Evolutionary conservation across 345 rosid genomes (phyloP).

Genomic region (Citrus unshiu): DNA sequence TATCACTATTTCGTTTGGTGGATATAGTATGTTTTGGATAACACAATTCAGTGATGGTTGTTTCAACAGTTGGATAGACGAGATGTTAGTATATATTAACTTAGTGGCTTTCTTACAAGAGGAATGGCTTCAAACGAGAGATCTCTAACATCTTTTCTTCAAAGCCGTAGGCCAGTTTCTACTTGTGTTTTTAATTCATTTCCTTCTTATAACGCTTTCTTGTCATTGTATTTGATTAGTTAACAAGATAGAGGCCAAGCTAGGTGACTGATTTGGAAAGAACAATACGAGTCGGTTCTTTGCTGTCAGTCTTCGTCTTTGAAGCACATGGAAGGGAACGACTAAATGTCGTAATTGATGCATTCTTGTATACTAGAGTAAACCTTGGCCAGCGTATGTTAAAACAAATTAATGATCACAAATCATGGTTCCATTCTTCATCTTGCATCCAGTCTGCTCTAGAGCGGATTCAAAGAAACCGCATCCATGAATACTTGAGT

Average conservation of each 20-base stretch:
- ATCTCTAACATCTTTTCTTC: neutral
- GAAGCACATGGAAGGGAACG: neutral
- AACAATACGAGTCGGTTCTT: neutral
- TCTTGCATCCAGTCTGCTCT: conserved; percentile 31
- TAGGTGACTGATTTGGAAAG: neutral
- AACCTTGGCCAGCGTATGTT: too few species aligned
- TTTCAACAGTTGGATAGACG: neutral
- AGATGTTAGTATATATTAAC: neutral
- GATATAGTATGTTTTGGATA: neutral
- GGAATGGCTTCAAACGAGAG: neutral
- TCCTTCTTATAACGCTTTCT: neutral
- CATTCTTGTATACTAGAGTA: too few species aligned
- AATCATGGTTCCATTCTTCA: conserved; percentile 31
- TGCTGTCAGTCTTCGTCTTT: neutral
- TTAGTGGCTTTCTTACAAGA: neutral
- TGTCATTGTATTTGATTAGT: neutral
- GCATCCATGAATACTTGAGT: conserved; percentile 33
- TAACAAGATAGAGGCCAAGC: neutral
- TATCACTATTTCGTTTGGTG: neutral
- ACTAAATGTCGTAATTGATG: neutral
- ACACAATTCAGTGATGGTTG: neutral
- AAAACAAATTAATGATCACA: conserved; percentile 18
- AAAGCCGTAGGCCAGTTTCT: neutral
- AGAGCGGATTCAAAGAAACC: conserved; percentile 38
- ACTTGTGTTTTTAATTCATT: neutral